Evolutionary conservation across 225 moss, liverwort and hornwort genomes (phyloP).

Genomic region (Rhytidiadelphus loreus): DNA sequence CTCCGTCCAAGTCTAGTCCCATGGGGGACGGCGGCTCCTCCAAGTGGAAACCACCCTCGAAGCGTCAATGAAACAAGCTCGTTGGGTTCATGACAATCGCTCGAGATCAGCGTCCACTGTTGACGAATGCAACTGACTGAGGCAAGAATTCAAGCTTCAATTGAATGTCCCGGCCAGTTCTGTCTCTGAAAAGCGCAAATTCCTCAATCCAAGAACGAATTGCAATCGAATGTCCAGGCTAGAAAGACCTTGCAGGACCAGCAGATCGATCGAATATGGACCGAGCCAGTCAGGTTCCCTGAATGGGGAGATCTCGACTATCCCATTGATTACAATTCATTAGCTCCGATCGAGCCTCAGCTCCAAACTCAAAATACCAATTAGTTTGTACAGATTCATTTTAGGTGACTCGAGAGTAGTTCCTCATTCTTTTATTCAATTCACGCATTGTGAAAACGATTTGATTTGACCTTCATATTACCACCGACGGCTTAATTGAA

Average conservation of each 20-base stretch:
- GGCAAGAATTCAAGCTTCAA: background rate
- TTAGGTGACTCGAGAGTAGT: no score
- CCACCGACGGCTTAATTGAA: background rate
- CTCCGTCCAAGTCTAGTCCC: background rate
- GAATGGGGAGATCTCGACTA: background rate
- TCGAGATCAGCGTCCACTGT: background rate
- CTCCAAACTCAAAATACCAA: background rate
- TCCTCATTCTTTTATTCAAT: background rate
- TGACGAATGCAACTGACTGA: background rate
- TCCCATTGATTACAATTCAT: no score
- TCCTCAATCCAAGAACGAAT: background rate
- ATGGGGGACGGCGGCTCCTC: background rate
- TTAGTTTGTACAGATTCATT: background rate
- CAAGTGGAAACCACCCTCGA: background rate
- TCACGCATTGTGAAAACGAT: background rate
- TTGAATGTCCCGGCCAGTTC: background rate
- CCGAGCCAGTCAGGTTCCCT: background rate
- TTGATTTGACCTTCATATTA: background rate
- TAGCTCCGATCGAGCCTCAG: background rate
- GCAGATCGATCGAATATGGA: background rate
- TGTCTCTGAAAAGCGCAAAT: rapidly evolving
- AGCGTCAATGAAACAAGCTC: background rate
- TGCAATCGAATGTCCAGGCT: no score
- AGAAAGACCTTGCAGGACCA: background rate
- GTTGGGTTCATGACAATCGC: background rate